Conservation (phyloP, 495 filamentous ascomycete species). For the Sordaria brevicollis region DNA sequence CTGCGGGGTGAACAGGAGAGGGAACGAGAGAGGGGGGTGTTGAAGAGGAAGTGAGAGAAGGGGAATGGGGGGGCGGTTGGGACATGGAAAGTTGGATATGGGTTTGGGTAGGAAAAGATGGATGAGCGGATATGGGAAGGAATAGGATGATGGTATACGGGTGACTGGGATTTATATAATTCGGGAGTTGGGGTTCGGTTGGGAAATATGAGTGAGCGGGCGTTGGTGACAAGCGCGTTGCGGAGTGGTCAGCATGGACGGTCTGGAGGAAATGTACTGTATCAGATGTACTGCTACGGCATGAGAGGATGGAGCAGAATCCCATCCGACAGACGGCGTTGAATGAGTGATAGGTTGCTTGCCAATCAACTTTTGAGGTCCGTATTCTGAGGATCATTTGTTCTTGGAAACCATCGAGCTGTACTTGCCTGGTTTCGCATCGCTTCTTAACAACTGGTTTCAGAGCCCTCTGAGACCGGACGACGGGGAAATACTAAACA, state of each 20-base stretch:
- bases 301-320: not conserved
- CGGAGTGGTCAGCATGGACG: not conserved
- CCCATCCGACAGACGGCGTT: not conserved
- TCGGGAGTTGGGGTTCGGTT: not conserved
- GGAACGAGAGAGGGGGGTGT: too few relatives aligned
- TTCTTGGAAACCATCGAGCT: too few relatives aligned
- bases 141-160: not conserved
- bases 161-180: not conserved
- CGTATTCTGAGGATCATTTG: not conserved
- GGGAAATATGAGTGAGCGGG: not conserved
- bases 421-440: too few relatives aligned
- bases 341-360: not conserved
- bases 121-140: not conserved
- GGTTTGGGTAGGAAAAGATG: not conserved
- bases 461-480: too few relatives aligned
- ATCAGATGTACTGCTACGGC: not conserved
- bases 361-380: not conserved
- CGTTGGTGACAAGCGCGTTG: not conserved
- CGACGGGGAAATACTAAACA: too few relatives aligned
- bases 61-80: not conserved
- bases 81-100: not conserved
- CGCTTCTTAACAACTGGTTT: too few relatives aligned
- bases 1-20: too few relatives aligned
- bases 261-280: not conserved
- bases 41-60: conserved; percentile 8